These are phyloP conservation scores for Thuja plicata DNA, from an alignment of 83 land plant species.

Conservation along the genomic window DNA sequence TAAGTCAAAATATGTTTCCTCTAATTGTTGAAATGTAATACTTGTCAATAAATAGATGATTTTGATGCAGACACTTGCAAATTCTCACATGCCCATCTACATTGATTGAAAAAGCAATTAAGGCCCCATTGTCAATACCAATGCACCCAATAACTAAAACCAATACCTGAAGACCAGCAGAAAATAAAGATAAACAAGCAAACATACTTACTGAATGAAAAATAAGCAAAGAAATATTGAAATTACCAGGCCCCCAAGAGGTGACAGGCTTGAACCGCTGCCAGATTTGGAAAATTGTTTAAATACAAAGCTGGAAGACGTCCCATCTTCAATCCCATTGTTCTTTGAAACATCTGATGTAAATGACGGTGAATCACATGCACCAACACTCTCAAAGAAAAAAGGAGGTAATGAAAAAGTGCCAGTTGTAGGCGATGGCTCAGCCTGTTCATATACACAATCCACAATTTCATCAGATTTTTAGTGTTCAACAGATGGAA, in stretches of 20 bases:
- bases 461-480: not conserved
- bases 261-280: constrained; percentile 18
- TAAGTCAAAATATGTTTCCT: not conserved
- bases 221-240: not conserved
- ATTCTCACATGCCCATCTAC: not conserved
- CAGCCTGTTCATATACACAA: constrained; percentile 37
- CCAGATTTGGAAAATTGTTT: constrained; percentile 41
- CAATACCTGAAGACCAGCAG: not conserved
- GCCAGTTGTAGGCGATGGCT: constrained; percentile 77
- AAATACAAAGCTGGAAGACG: constrained; percentile 50
- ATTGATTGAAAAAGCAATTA: not conserved
- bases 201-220: not conserved
- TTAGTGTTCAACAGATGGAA: not conserved
- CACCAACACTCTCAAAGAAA: constrained; percentile 13
- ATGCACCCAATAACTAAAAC: constrained; percentile 4
- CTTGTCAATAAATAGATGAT: not conserved
- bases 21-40: not conserved
- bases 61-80: not conserved
- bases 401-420: constrained; percentile 39
- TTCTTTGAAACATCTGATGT: constrained; percentile 16
- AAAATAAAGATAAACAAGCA: not conserved
- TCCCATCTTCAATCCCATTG: constrained; percentile 32
- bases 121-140: not conserved
- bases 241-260: constrained; percentile 37
- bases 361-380: not conserved